These are phyloP conservation scores for Polytrichum commune DNA, from an alignment of 225 moss, liverwort and hornwort genomes.

Conservation along the genomic window DNA sequence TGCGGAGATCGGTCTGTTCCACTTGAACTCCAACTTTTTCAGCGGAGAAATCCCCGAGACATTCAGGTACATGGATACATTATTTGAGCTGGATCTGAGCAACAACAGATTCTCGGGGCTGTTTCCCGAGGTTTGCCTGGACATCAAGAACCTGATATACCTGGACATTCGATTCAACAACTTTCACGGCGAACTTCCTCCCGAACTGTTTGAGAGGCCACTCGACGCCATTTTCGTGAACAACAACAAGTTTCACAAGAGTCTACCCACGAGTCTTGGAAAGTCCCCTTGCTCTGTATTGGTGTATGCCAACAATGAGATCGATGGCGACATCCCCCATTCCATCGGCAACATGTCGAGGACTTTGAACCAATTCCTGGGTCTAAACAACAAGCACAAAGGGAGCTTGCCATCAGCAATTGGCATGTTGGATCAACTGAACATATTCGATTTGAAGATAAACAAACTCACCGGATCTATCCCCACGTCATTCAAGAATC, in stretches of 20 bases:
- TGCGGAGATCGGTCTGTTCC: slow-evolving; percentile 43
- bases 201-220: slow-evolving; percentile 24
- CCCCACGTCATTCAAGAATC: slow-evolving; percentile 23
- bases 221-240: slow-evolving; percentile 61
- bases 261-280: slow-evolving; percentile 42
- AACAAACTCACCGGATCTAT: slow-evolving; percentile 46
- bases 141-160: slow-evolving; percentile 30
- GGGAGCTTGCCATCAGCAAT: slow-evolving; percentile 38
- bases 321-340: slow-evolving; percentile 36
- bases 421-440: slow-evolving; percentile 25
- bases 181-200: slow-evolving; percentile 38
- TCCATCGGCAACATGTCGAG: slow-evolving; percentile 45
- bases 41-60: slow-evolving; percentile 33
- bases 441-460: slow-evolving; percentile 40
- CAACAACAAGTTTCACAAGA: slow-evolving; percentile 44
- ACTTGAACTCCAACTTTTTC: slow-evolving; percentile 56
- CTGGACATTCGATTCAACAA: slow-evolving; percentile 58
- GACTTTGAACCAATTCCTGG: slow-evolving; percentile 41
- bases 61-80: slow-evolving; percentile 25
- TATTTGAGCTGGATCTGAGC: slow-evolving; percentile 55
- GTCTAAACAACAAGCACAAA: slow-evolving; percentile 38
- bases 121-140: slow-evolving; percentile 37
- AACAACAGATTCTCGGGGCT: slow-evolving; percentile 45
- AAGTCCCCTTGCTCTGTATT: slow-evolving; percentile 55
- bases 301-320: slow-evolving; percentile 53